Evolutionary conservation across 2,329 filamentous ascomycete species (phyloP).

Genomic region (Fusarium verticillioides): DNA sequence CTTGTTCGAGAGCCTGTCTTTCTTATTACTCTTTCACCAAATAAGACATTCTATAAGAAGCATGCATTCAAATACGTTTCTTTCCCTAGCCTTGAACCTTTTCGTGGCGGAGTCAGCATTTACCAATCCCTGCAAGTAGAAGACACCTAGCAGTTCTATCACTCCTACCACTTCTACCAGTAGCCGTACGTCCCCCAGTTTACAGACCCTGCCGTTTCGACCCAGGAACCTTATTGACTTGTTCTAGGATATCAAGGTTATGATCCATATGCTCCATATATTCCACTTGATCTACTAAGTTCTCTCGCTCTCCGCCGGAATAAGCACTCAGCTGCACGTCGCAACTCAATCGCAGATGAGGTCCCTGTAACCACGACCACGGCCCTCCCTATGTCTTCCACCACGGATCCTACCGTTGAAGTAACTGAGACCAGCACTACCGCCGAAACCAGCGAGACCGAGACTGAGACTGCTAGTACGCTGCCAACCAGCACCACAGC

Average conservation of each 20-base stretch:
- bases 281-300: too few relatives aligned
- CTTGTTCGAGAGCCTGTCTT: neutral
- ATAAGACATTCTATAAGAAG: neutral
- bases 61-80: neutral
- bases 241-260: too few relatives aligned
- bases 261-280: too few relatives aligned
- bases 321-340: too few relatives aligned
- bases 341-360: too few relatives aligned
- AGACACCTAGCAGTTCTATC: too few relatives aligned
- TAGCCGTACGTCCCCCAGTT: too few relatives aligned
- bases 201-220: too few relatives aligned
- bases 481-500: neutral
- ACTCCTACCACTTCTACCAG: too few relatives aligned
- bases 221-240: too few relatives aligned
- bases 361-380: too few relatives aligned
- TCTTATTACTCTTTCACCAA: neutral
- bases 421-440: neutral
- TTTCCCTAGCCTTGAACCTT: neutral
- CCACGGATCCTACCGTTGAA: neutral
- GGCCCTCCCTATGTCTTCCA: neutral
- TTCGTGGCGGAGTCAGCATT: neutral
- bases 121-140: neutral
- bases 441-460: neutral
- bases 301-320: too few relatives aligned
- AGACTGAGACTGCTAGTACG: neutral